These are phyloP conservation scores for Arabidopsis arenosa DNA, from an alignment of 345 rosid species.

Conservation along the genomic window DNA sequence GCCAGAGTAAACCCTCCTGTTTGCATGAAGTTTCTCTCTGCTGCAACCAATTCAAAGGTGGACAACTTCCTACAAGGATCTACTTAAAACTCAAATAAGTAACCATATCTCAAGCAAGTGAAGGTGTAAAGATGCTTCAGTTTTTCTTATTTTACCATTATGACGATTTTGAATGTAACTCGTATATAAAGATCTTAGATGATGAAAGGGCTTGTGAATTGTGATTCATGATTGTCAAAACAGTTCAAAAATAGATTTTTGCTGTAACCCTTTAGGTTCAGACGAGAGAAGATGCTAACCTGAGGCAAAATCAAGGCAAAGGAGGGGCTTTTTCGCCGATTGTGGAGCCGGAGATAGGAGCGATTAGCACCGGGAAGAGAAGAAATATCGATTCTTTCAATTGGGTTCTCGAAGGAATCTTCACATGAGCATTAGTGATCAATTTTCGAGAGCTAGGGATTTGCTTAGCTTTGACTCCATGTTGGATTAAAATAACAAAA, in stretches of 20 bases:
- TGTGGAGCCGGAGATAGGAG: constrained; percentile 62
- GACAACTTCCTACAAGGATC: constrained; percentile 44
- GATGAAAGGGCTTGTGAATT: background rate
- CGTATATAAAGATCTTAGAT: constrained; percentile 33
- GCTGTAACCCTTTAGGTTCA: constrained; percentile 2
- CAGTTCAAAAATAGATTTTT: constrained; percentile 40
- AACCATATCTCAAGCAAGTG: constrained; percentile 9
- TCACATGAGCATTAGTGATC: constrained; percentile 26
- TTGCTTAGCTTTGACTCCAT: constrained; percentile 55
- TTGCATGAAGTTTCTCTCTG: constrained; percentile 83
- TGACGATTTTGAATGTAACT: constrained; percentile 25
- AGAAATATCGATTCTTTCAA: constrained; percentile 69
- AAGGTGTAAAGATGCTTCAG: constrained; percentile 38
- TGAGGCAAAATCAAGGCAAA: constrained; percentile 70
- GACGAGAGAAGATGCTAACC: constrained; percentile 48
- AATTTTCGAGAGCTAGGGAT: constrained; percentile 54
- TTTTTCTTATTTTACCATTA: constrained; percentile 5
- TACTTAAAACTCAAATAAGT: constrained; percentile 24
- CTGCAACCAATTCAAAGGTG: constrained; percentile 55
- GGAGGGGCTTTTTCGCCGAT: constrained; percentile 72
- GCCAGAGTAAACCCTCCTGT: constrained; percentile 68
- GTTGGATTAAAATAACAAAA: constrained; percentile 20
- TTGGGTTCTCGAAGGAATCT: constrained; percentile 53
- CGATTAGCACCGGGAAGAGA: constrained; percentile 43
- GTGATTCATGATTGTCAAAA: constrained; percentile 27